phyloP scores from a whole-genome alignment of 768 basidiomycete species.

The Chiua virens region DNA sequence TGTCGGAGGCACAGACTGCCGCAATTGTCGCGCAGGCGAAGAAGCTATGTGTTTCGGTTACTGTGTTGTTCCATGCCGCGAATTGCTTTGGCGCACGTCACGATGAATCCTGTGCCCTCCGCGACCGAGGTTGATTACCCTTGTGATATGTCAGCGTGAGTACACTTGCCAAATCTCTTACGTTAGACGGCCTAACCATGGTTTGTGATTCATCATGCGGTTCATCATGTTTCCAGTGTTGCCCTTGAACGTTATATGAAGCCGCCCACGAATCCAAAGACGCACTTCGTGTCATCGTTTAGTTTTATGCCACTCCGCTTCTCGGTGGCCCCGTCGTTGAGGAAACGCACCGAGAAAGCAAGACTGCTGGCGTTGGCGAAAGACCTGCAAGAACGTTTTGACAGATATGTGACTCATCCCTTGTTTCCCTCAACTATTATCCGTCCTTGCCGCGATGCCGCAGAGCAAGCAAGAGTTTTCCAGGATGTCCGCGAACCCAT shows the following conservation, averaged over 20 bases:
- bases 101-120: constrained; percentile 18
- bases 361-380: constrained; percentile 11
- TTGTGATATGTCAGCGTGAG: constrained; percentile 12
- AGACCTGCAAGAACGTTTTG: constrained; percentile 12
- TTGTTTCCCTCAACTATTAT: constrained; percentile 12
- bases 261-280: constrained; percentile 16
- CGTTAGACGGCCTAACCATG: neutral
- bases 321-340: constrained; percentile 12
- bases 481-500: neutral
- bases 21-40: constrained; percentile 12
- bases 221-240: constrained; percentile 1
- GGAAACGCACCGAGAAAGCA: constrained; percentile 4
- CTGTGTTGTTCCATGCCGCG: constrained; percentile 23
- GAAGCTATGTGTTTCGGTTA: constrained; percentile 8
- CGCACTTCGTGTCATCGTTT: constrained; percentile 16
- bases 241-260: constrained; percentile 17
- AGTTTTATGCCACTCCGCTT: constrained; percentile 14
- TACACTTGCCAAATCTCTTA: too few species aligned
- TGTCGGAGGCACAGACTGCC: constrained; percentile 12
- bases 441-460: neutral
- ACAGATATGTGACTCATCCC: constrained; percentile 13
- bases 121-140: constrained; percentile 18
- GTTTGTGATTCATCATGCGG: neutral
- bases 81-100: constrained; percentile 20
- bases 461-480: neutral